Evolutionary conservation across 2,329 filamentous ascomycete genomes (phyloP).

Genomic region (Cordyceps cateniannulata): DNA sequence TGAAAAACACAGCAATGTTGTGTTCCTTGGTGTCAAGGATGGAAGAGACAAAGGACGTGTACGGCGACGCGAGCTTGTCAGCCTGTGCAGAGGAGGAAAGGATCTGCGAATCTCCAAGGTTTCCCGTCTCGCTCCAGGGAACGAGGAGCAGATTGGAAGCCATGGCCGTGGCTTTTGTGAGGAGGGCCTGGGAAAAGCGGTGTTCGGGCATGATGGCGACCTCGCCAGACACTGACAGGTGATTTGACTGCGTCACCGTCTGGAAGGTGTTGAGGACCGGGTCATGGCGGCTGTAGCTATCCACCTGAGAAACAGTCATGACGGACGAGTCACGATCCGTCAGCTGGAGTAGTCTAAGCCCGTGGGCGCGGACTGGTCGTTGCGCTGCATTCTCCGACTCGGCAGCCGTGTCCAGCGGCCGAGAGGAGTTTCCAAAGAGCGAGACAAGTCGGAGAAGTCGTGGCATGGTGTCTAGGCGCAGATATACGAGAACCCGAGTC

Average conservation of each 20-base stretch:
- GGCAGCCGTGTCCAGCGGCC: slow-evolving; percentile 14
- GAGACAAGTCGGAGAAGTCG: slow-evolving; percentile 77
- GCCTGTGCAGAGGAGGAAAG: slow-evolving; percentile 23
- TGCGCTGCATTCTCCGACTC: slow-evolving; percentile 16
- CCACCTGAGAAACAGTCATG: slow-evolving; percentile 83
- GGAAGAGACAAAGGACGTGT: slow-evolving; percentile 67
- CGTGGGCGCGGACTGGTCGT: slow-evolving; percentile 62
- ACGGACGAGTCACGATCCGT: slow-evolving; percentile 91
- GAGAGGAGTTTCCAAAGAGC: slow-evolving; percentile 54
- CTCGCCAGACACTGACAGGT: slow-evolving; percentile 72
- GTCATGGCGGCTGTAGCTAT: slow-evolving; percentile 66
- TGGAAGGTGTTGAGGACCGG: slow-evolving; percentile 89
- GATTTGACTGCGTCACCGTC: slow-evolving; percentile 77
- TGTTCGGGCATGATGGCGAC: slow-evolving; percentile 72
- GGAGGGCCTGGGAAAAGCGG: slow-evolving; percentile 72
- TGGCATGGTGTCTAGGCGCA: slow-evolving; percentile 78
- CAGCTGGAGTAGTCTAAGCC: slow-evolving; percentile 77
- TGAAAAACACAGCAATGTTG: slow-evolving; percentile 73
- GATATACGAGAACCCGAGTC: slow-evolving; percentile 62
- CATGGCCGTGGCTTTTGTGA: slow-evolving; percentile 62
- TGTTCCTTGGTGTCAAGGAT: slow-evolving; percentile 58
- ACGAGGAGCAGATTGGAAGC: slow-evolving; percentile 70
- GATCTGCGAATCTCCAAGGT: slow-evolving; percentile 58
- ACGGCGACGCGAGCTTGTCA: slow-evolving; percentile 40
- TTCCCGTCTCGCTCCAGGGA: slow-evolving; percentile 83